Conservation (phyloP, 2,329 filamentous ascomycete genomes). For the Trichoderma atroviride region DNA sequence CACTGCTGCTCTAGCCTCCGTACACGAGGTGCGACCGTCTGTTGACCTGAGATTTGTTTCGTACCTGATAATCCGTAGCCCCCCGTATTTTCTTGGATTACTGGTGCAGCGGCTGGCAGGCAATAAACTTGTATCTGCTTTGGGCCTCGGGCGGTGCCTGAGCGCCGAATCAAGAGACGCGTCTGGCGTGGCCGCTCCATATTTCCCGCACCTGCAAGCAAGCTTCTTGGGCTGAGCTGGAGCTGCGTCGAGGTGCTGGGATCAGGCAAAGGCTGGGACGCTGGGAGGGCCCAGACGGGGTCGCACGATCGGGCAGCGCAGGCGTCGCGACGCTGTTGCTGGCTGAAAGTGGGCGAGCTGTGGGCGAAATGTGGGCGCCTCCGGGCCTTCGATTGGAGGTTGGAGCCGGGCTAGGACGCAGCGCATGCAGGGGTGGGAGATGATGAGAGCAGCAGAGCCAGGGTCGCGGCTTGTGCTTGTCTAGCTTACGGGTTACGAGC, state of each 20-base stretch:
- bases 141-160: constrained; percentile 6
- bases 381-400: constrained; percentile 21
- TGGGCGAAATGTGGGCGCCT: constrained; percentile 22
- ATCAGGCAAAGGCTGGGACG: constrained; percentile 18
- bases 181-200: constrained; percentile 10
- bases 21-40: constrained; percentile 4
- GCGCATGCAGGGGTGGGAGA: constrained; percentile 20
- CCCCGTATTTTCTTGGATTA: constrained; percentile 17
- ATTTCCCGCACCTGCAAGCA: constrained; percentile 26
- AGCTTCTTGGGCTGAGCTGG: constrained; percentile 25
- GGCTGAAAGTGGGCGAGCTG: constrained; percentile 21
- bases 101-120: neutral
- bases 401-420: constrained; percentile 12
- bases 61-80: constrained; percentile 17
- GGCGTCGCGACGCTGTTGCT: constrained; percentile 15
- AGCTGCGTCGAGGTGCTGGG: constrained; percentile 17
- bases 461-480: neutral
- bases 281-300: constrained; percentile 17
- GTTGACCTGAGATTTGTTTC: constrained; percentile 3
- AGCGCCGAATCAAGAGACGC: constrained; percentile 17
- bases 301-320: constrained; percentile 25
- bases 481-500: neutral
- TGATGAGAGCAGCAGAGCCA: constrained; percentile 22
- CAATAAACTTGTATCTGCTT: constrained; percentile 22
- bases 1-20: neutral